Evolutionary conservation across 495 filamentous ascomycete species (phyloP), one percentile per base, ranked within the genome.

Genomic region (Usnea hakonensis): DNA sequence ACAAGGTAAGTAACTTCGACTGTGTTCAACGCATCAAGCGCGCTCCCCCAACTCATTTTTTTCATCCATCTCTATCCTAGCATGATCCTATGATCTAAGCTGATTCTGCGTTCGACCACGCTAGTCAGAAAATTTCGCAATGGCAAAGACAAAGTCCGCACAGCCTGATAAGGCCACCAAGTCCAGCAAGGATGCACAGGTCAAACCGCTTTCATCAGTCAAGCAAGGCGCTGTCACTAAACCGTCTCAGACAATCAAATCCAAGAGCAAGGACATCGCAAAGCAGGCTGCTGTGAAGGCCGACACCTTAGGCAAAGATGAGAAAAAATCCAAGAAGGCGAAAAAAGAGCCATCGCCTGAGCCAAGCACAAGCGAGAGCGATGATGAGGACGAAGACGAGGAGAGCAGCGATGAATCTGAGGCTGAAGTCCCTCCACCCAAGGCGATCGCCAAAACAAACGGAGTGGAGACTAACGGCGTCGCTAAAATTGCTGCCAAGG

Each of bases 181-280:
- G 70, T 30, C 63, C 41, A 71, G 66, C 62, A 74, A 79, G 60
- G 79, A 79, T 71, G 64, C 70, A 60, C 70, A 71, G 71, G 71
- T 72, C 74, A 81, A 81, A 75, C 60, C 72, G 66, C 57, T 81
- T 67, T 74, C 68, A 72, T 80, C 80, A 73, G 79, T 79, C 76
- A 81, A 81, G 75, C 73, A 77, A 68, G 72, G 76, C 65, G 78
- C 76, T 57, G 74, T 82, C 61, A 74, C 73, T 73, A 82, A 82
- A 75, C 64, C 76, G 54, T 71, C 78, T 63, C 71, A 77, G 73
- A 69, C 64, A 33, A 74, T 77, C 40, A 77, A 79, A 67, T 62
- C 77, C 58, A 80, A 80, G 75, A 78, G 75, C 77, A 80, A 80
- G 72, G 70, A 75, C 64, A 68, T 79, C 57, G 77, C 79, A 61